These are phyloP conservation scores for Emmonsia crescens DNA, from an alignment of 2,329 filamentous ascomycete species.

Conservation along the genomic window DNA sequence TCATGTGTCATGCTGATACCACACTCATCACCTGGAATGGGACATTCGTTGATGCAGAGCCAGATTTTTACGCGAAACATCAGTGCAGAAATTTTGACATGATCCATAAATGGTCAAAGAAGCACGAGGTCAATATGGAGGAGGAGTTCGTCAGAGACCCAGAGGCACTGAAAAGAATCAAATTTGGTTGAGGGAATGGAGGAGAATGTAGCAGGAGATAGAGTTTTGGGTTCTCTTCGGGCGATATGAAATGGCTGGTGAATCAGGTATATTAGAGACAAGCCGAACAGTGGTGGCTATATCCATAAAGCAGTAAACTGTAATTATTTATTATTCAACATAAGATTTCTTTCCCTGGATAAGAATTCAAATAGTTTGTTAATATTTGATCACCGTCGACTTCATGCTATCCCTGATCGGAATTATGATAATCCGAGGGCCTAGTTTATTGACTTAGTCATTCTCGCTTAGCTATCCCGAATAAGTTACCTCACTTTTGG, in stretches of 20 bases:
- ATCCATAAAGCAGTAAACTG: no score
- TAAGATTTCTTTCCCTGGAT: no score
- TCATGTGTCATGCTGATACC: slow-evolving; percentile 12
- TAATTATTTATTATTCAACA: no score
- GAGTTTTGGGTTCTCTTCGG: no score
- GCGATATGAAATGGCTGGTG: no score
- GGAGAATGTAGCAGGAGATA: no score
- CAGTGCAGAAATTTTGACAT: slow-evolving; percentile 9
- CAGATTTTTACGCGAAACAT: slow-evolving; percentile 11
- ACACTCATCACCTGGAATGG: slow-evolving; percentile 12
- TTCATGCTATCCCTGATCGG: no score
- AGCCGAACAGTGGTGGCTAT: no score
- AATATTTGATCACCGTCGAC: no score
- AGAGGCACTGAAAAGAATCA: slow-evolving; percentile 3
- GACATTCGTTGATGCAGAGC: slow-evolving; percentile 3
- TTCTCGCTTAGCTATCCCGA: slow-evolving; percentile 1
- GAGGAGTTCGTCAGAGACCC: slow-evolving; percentile 7
- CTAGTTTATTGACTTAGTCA: background rate
- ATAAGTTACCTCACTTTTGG: background rate
- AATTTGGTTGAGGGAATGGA: slow-evolving; percentile 1
- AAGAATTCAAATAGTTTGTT: no score
- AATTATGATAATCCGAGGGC: background rate
- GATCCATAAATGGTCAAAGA: slow-evolving; percentile 10
- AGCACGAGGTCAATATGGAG: slow-evolving; percentile 9
- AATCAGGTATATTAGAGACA: no score